Conservation (phyloP, 108 stramenopile genomes). For the Nitzschia putrida region DNA sequence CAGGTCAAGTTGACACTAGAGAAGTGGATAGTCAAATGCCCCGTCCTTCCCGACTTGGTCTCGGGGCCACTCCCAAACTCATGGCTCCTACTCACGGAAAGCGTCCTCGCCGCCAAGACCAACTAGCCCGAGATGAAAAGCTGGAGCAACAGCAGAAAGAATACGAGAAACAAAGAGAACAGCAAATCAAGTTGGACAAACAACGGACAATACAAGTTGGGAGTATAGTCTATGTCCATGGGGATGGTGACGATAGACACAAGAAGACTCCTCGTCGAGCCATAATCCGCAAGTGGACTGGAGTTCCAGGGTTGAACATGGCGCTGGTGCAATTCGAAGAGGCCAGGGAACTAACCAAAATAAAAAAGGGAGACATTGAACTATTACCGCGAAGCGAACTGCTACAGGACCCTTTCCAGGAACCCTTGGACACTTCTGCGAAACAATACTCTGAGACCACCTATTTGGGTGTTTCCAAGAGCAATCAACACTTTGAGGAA, state of each 20-base stretch:
- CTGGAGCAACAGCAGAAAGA: conserved; percentile 50
- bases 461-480: conserved; percentile 16
- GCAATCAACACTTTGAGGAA: not conserved
- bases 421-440: not conserved
- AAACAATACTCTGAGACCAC: not conserved
- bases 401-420: conserved; percentile 59
- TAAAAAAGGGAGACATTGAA: conserved; percentile 58
- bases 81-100: conserved; percentile 33
- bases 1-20: conserved; percentile 31
- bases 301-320: conserved; percentile 86
- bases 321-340: conserved; percentile 73
- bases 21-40: conserved; percentile 39
- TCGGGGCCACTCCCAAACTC: conserved; percentile 80
- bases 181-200: conserved; percentile 58
- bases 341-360: conserved; percentile 37
- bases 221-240: conserved; percentile 64
- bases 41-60: conserved; percentile 78
- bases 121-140: conserved; percentile 63
- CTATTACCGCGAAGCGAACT: conserved; percentile 66
- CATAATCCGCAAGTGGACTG: conserved; percentile 53
- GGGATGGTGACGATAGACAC: not conserved
- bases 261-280: conserved; percentile 35
- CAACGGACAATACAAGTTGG: conserved; percentile 74
- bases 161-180: conserved; percentile 47
- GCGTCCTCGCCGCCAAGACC: conserved; percentile 48